Conservation (phyloP, 2,329 filamentous ascomycete species). For the Trichoderma oligosporum region DNA sequence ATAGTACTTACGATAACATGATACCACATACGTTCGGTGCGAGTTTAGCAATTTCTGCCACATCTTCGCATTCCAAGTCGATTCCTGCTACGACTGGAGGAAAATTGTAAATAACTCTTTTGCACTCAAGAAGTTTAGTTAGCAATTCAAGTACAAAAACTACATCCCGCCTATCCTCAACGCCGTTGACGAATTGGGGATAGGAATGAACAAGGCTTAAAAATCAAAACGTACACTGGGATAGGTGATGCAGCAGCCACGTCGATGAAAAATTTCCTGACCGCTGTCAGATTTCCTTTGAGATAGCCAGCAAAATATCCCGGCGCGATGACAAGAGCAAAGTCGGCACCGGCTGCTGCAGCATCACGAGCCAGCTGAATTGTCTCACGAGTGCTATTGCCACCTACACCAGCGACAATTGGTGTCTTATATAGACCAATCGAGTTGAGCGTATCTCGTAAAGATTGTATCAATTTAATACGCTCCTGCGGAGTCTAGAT, state of each 20-base stretch:
- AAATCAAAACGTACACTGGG: background rate
- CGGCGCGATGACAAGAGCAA: background rate
- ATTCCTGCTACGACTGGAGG: background rate
- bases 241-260: background rate
- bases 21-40: background rate
- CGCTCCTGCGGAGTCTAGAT: background rate
- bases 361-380: conserved; percentile 6
- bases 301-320: conserved; percentile 4
- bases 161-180: no score
- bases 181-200: no score
- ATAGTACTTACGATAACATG: background rate
- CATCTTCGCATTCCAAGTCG: background rate
- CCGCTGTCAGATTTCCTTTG: background rate
- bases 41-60: background rate
- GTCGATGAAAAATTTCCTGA: background rate
- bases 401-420: background rate
- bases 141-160: background rate
- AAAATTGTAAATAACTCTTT: background rate
- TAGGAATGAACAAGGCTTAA: no score
- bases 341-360: background rate
- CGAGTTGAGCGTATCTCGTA: background rate
- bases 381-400: conserved; percentile 5
- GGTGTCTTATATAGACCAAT: background rate
- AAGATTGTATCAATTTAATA: background rate
- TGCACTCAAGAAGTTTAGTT: background rate